phyloP scores from a whole-genome alignment of 2,329 filamentous ascomycete genomes.

The Trichophyton verrucosum region DNA sequence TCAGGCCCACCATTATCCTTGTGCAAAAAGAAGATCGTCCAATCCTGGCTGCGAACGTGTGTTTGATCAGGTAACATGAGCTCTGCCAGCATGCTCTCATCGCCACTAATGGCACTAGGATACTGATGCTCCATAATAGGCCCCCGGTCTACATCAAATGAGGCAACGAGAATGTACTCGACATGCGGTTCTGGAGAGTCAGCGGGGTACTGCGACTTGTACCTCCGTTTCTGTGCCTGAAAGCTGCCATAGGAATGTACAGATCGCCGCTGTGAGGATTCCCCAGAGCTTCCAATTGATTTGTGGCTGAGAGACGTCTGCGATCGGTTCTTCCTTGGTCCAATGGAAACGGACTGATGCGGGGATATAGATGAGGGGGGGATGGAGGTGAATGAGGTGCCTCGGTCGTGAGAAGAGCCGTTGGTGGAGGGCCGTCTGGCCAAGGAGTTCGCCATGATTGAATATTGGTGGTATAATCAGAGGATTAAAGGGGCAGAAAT shows the following conservation, averaged over 20 bases:
- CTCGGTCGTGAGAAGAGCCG: slow-evolving; percentile 28
- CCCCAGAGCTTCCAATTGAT: slow-evolving; percentile 37
- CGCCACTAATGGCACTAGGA: slow-evolving; percentile 83
- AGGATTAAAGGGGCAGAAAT: neutral
- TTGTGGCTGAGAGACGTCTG: slow-evolving; percentile 44
- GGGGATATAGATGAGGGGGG: slow-evolving; percentile 34
- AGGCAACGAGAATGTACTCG: slow-evolving; percentile 94
- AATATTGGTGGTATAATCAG: neutral
- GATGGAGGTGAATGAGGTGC: slow-evolving; percentile 53
- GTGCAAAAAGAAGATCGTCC: slow-evolving; percentile 98
- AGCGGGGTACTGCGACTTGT: slow-evolving; percentile 65
- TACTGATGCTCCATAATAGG: slow-evolving; percentile 99
- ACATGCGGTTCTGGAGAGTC: slow-evolving; percentile 78
- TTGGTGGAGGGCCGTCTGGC: slow-evolving; percentile 31
- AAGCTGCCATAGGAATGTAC: slow-evolving; percentile 17
- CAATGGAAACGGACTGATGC: slow-evolving; percentile 34
- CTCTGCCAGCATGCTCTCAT: slow-evolving; percentile 96
- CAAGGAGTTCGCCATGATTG: slow-evolving; percentile 27
- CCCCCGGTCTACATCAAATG: slow-evolving; percentile 91
- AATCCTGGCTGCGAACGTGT: slow-evolving; percentile 87
- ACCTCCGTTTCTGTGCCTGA: slow-evolving; percentile 20
- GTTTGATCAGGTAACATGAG: slow-evolving; percentile 97
- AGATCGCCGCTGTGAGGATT: slow-evolving; percentile 28
- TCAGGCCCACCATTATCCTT: slow-evolving; percentile 82
- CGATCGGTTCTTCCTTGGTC: slow-evolving; percentile 46